Conservation (phyloP, 2,329 filamentous ascomycete species). For the Whalleya microplaca region DNA sequence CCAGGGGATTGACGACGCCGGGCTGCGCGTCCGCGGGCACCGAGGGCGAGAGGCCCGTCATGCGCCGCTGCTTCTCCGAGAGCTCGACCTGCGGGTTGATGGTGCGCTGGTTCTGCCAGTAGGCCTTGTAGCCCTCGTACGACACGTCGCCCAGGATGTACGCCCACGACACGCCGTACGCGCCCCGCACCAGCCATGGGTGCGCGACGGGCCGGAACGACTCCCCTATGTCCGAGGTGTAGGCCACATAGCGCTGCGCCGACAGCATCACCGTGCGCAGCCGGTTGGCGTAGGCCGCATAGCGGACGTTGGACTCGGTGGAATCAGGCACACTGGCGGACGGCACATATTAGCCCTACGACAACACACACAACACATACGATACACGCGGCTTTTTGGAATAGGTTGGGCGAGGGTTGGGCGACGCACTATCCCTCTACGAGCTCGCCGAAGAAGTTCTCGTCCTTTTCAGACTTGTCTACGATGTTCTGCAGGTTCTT, state of each 20-base stretch:
- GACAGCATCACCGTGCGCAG: slow-evolving; percentile 85
- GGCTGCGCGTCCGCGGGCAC: slow-evolving; percentile 39
- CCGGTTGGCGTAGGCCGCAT: slow-evolving; percentile 88
- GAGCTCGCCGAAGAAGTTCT: slow-evolving; percentile 76
- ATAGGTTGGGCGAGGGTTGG: background rate
- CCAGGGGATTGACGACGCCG: slow-evolving; percentile 66
- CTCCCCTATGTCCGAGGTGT: slow-evolving; percentile 95
- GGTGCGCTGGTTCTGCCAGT: slow-evolving; percentile 79
- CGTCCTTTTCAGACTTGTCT: slow-evolving; percentile 63
- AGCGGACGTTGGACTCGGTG: slow-evolving; percentile 83
- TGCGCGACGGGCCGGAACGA: slow-evolving; percentile 93
- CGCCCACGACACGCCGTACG: slow-evolving; percentile 90
- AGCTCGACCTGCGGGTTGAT: slow-evolving; percentile 69
- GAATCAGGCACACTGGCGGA: slow-evolving; percentile 68
- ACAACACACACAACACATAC: background rate
- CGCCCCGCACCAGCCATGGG: slow-evolving; percentile 76
- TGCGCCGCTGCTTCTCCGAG: slow-evolving; percentile 51
- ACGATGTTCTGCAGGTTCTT: slow-evolving; percentile 60
- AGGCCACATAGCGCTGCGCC: slow-evolving; percentile 94
- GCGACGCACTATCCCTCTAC: slow-evolving; percentile 78
- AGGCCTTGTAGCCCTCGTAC: slow-evolving; percentile 95
- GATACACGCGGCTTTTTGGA: too few relatives aligned
- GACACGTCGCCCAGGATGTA: slow-evolving; percentile 90
- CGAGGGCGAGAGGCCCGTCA: slow-evolving; percentile 47
- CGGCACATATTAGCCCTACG: slow-evolving; percentile 19